These are phyloP conservation scores for Chaetomium tenue DNA, from an alignment of 495 filamentous ascomycete species.

Conservation along the genomic window DNA sequence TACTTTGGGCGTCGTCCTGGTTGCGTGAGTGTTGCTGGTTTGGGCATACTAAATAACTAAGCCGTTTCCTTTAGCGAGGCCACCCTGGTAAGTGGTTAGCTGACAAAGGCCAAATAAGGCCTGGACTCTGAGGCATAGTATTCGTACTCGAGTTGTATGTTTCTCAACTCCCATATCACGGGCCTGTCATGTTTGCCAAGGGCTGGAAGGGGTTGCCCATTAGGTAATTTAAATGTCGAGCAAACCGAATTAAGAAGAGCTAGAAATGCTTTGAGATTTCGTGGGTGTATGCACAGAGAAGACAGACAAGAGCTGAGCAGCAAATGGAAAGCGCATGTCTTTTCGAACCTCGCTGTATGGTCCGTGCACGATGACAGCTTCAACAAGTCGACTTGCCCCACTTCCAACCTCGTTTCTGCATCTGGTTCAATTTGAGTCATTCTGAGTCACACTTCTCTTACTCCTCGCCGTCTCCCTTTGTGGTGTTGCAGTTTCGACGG, in stretches of 20 bases:
- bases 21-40: neutral
- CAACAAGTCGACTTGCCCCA: neutral
- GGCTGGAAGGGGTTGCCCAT: no score
- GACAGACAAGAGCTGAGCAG: neutral
- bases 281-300: no score
- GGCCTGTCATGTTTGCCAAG: no score
- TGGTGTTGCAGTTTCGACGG: neutral
- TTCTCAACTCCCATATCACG: no score
- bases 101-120: no score
- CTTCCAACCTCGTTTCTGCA: neutral
- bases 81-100: no score
- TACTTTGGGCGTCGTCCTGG: neutral
- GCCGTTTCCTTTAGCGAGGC: neutral
- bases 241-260: no score
- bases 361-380: neutral
- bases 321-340: neutral
- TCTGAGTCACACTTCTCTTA: neutral
- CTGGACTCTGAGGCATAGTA: no score
- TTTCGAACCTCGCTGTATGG: neutral
- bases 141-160: no score
- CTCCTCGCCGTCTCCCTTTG: neutral
- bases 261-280: no score
- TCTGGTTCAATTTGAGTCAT: neutral
- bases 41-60: no score
- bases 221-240: no score